phyloP scores from a whole-genome alignment of 2,329 filamentous ascomycete genomes.

The Penicillium oxalicum region DNA sequence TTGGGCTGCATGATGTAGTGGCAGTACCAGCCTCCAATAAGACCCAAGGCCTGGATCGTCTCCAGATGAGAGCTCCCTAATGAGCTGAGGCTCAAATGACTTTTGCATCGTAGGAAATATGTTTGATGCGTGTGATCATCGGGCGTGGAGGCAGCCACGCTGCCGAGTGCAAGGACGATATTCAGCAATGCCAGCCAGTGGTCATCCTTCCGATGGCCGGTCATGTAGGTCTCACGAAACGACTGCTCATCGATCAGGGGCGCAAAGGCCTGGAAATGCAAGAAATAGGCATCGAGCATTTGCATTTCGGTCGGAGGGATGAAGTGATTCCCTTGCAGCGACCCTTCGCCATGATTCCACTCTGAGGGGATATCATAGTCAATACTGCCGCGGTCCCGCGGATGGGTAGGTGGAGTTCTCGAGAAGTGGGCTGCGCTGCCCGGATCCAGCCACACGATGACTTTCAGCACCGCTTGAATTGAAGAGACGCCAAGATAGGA shows the following conservation, averaged over 20 bases:
- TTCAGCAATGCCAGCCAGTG: constrained; percentile 69
- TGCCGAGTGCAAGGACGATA: constrained; percentile 70
- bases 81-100: constrained; percentile 60
- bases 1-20: constrained; percentile 74
- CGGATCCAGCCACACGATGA: constrained; percentile 56
- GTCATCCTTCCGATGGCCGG: constrained; percentile 57
- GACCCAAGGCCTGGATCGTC: constrained; percentile 62
- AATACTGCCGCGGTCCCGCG: constrained; percentile 9
- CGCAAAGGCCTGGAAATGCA: constrained; percentile 64
- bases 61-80: constrained; percentile 68
- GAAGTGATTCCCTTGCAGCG: constrained; percentile 46
- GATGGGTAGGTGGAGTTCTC: constrained; percentile 28
- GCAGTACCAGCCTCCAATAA: constrained; percentile 70
- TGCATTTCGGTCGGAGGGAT: constrained; percentile 59
- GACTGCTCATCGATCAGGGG: constrained; percentile 68
- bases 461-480: constrained; percentile 66
- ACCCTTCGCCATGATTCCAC: constrained; percentile 33
- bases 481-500: constrained; percentile 70
- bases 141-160: constrained; percentile 59
- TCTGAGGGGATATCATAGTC: constrained; percentile 18
- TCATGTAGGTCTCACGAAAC: constrained; percentile 61
- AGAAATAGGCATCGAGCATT: constrained; percentile 70
- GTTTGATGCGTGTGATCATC: constrained; percentile 61
- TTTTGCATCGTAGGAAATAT: constrained; percentile 64
- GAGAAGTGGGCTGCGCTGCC: constrained; percentile 45